Evolutionary conservation across 352 stramenopile genomes (phyloP).

Genomic region (Globisporangium perplexum): DNA sequence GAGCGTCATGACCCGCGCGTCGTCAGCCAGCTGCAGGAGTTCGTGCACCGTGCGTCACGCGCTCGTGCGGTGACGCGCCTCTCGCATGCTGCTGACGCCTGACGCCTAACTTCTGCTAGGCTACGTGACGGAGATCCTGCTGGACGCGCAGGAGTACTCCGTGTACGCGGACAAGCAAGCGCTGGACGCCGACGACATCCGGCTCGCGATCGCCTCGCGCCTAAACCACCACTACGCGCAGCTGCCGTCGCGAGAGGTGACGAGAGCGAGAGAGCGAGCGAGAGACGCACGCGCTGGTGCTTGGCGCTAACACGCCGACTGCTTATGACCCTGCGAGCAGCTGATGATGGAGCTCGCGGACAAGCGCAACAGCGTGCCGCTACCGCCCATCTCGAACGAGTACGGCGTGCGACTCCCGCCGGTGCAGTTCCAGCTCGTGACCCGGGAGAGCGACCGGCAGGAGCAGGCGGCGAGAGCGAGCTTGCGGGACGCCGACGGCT

Average conservation of each 20-base stretch:
- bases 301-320: neutral
- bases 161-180: constrained; percentile 73
- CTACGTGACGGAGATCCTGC: constrained; percentile 77
- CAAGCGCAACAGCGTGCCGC: constrained; percentile 72
- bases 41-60: constrained; percentile 61
- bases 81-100: neutral
- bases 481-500: constrained; percentile 1
- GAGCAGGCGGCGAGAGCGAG: constrained; percentile 13
- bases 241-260: constrained; percentile 65
- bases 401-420: constrained; percentile 77
- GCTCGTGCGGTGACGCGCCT: neutral
- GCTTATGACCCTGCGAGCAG: constrained; percentile 15
- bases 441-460: constrained; percentile 62
- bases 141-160: constrained; percentile 82
- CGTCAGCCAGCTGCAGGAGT: constrained; percentile 77
- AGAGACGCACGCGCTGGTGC: neutral
- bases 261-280: no score
- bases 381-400: constrained; percentile 76
- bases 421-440: constrained; percentile 62
- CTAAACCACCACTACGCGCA: constrained; percentile 78
- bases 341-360: constrained; percentile 85
- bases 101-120: constrained; percentile 25
- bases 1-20: constrained; percentile 77
- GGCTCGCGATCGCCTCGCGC: constrained; percentile 66
- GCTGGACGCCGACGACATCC: constrained; percentile 72